A percentile compares a stretch with the other conserved stretches of the same genome.
Conservation (phyloP, 805 yeast genomes). For the Sugiyamaella qingdaonensis region DNA sequence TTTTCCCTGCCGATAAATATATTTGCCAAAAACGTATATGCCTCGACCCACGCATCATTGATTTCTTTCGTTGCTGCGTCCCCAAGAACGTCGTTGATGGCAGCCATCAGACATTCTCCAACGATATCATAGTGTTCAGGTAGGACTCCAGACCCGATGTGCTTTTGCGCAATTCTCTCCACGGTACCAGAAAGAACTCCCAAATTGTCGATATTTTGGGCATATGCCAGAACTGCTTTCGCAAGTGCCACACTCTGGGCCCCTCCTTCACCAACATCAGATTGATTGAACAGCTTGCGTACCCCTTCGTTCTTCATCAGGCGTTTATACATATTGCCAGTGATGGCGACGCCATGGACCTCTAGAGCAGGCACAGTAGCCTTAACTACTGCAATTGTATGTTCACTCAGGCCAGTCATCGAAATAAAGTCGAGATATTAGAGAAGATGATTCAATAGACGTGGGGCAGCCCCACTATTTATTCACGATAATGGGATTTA, state of each 20-base stretch:
- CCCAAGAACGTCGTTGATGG: slow-evolving; percentile 54
- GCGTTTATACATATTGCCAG: slow-evolving; percentile 59
- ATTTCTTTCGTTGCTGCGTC: slow-evolving; percentile 57
- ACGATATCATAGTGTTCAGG: slow-evolving; percentile 67
- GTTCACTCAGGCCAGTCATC: not conserved
- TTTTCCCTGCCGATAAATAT: slow-evolving; percentile 54
- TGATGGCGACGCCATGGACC: slow-evolving; percentile 47
- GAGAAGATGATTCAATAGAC: too few species aligned
- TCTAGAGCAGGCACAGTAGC: slow-evolving; percentile 50
- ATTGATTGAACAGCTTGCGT: slow-evolving; percentile 58
- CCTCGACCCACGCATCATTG: slow-evolving; percentile 59
- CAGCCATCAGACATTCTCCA: slow-evolving; percentile 51
- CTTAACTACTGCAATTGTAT: slow-evolving; percentile 11
- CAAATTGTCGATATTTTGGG: slow-evolving; percentile 57
- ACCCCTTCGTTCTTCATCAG: slow-evolving; percentile 34
- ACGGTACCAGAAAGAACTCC: slow-evolving; percentile 52
- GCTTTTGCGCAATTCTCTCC: slow-evolving; percentile 58
- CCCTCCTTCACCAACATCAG: slow-evolving; percentile 32
- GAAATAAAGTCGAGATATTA: too few species aligned
- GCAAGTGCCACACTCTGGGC: slow-evolving; percentile 63
- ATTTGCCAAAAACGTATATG: slow-evolving; percentile 61
- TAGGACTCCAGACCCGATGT: slow-evolving; percentile 56
- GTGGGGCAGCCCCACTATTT: too few species aligned
- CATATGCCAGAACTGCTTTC: slow-evolving; percentile 55
- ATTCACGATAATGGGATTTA: too few species aligned